These are phyloP conservation scores for Microbotryomycetes sp. DNA, from an alignment of 1,284 basidiomycete genomes.

Conservation along the genomic window DNA sequence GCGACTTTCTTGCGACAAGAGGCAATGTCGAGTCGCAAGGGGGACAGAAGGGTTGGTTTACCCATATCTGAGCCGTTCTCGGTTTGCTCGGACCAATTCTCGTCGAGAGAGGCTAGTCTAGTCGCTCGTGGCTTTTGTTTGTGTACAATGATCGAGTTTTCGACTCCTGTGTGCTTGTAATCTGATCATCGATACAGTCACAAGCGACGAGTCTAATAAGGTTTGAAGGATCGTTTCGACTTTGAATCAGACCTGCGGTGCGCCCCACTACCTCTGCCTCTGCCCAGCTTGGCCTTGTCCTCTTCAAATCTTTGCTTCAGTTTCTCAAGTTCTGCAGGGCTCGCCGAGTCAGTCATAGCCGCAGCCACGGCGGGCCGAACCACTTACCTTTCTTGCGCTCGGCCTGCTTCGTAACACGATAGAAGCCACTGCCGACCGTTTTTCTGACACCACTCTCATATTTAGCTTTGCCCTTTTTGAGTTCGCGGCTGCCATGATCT, in stretches of 20 bases:
- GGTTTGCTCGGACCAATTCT: background rate
- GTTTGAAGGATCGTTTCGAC: constrained; percentile 13
- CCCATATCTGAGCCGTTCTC: constrained; percentile 31
- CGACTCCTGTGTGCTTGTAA: too few relatives aligned
- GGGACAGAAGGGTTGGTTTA: constrained; percentile 41
- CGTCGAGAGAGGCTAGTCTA: too few relatives aligned
- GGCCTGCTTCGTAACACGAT: constrained; percentile 26
- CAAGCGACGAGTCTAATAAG: too few relatives aligned
- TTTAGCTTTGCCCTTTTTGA: background rate
- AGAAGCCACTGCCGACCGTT: constrained; percentile 34
- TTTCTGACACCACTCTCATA: constrained; percentile 21
- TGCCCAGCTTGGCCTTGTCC: constrained; percentile 24
- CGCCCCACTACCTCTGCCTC: background rate
- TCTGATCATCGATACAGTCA: background rate
- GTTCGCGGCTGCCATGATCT: background rate
- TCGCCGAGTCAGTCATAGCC: background rate
- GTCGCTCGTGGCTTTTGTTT: too few relatives aligned
- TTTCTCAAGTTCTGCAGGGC: constrained; percentile 16
- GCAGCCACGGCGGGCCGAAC: background rate
- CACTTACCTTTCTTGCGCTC: constrained; percentile 19
- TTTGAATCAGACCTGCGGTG: background rate
- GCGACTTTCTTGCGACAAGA: constrained; percentile 36
- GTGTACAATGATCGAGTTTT: background rate
- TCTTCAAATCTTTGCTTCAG: constrained; percentile 28
- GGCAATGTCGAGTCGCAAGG: constrained; percentile 36